Base-by-base conservation (phyloP, 2,329 filamentous ascomycete genomes). In the Periglandula ipomoeae region DNA sequence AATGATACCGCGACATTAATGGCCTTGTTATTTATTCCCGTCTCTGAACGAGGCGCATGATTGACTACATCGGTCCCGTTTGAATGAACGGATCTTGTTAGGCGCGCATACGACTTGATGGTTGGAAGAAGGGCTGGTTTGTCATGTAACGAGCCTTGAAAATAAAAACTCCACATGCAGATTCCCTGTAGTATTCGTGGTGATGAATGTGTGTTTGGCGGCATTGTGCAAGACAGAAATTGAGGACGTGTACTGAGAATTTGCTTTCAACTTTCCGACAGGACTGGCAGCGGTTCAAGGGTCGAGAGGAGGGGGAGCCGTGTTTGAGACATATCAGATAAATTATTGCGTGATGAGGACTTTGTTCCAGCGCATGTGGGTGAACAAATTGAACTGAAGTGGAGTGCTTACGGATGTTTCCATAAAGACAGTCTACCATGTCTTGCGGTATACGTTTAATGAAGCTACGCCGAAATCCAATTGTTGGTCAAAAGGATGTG, bases 1-100 rank as follows among this genome's bases (percentile, higher is more conserved):
- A 54, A 51, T 49, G 46, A 52, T 54, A 42, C 42, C 46, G 51
- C 51, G 37, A 47, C 15, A 26, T 34, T 20, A 27, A 34, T 20
- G 40, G 22, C 27, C 20, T n/a, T 35, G 42, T 19, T 17, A 23
- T 34, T 32, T 23, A 11, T 19, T 17, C 23, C n/a, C 8, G 17
- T 27, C 26, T n/a, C 11, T 5, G 17, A 23, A 22, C 20, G 27
- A 35, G 3, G 37, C 26, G 4, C 42, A 20, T 20, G 41, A 27
- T 13, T 23, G 27, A 34, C 42, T 35, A 11, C 1, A 39, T 44
- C 26, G 27, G 15, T 10, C 27, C 27, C n/a, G 27, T 17, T 10
- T 8, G 20, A 32, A 34, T 5, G 30, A 22, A 2, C n/a, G 44
- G 22, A 22, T 11, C 26, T 8, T 13, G 20, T 24, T 22, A 20